Base-by-base conservation (phyloP, 163 green algal species). In the Scenedesmus sp. region DNA sequence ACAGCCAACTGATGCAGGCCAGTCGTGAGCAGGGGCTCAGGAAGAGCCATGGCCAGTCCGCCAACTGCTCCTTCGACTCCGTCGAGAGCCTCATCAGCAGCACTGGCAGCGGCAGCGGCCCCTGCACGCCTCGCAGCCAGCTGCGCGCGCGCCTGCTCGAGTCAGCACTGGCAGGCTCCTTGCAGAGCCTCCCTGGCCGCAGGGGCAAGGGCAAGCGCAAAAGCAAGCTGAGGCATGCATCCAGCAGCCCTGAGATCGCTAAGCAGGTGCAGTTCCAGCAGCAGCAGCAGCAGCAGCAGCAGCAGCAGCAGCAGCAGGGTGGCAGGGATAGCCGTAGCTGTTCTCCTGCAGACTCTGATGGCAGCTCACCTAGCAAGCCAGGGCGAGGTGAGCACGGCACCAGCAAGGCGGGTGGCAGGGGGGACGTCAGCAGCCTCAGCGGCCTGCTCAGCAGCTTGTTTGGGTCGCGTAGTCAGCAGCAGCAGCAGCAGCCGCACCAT, bases 21-120 rank as follows among this genome's bases (percentile, higher is more conserved):
- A 90, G 44, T 3, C 70, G 49, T 18, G 86, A 90, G 86, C 70
- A 85, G 24, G 86, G 86, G 15, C 51, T 90, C 30, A 85, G 44
- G 46, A 90, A 90, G 86, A 73, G 42, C 70, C 86, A 90, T 72
- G 73, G 86, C 20, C 86, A 84, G 86, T 49, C 83, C 5, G 81
- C 81, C 33, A n/a, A 26, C 56, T 30, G 13, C 37, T 53, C 49
- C 53, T 44, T 59, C 40, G 81, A 70, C 61, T 76, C 82, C 82
- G 30, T 86, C 2, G 81, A 86, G 44, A 56, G 81, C 44, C 81
- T 86, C 49, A 76, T 40, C n/a, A 78, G 56, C 82, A 87, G 16
- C 51, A 76, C 42, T 22, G 24, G 76, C 42, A 59, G 16, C 37
- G 37, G 49, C 51, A 87, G 16, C 82, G n/a, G n/a, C n/a, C n/a